Conservation (phyloP, 2,329 filamentous ascomycete species). For the Fusarium hainanense region DNA sequence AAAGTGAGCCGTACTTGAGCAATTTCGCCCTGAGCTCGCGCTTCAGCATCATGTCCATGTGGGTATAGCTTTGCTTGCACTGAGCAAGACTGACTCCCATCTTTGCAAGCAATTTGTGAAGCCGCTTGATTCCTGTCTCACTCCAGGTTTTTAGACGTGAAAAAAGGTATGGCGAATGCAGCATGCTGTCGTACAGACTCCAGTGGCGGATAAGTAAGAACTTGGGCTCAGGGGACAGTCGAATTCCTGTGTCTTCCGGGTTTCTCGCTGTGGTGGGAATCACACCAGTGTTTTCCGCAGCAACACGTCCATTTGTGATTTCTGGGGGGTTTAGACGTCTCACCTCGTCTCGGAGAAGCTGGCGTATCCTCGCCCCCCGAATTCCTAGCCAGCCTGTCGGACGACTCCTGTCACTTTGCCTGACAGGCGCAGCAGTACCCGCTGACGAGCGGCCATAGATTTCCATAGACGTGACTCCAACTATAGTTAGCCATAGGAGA, state of each 20-base stretch:
- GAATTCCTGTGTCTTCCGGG: conserved; percentile 91
- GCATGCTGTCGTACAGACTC: conserved; percentile 98
- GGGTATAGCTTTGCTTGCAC: conserved; percentile 94
- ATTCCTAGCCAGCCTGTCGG: conserved; percentile 82
- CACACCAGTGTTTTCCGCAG: conserved; percentile 77
- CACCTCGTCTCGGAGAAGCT: conserved; percentile 91
- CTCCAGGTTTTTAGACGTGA: conserved; percentile 94
- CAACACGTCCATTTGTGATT: conserved; percentile 68
- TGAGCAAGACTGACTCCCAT: conserved; percentile 97
- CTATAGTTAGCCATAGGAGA: conserved; percentile 91
- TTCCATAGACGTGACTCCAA: conserved; percentile 94
- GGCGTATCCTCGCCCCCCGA: conserved; percentile 84
- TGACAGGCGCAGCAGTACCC: conserved; percentile 73
- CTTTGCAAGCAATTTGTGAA: conserved; percentile 95
- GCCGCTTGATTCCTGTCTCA: conserved; percentile 84
- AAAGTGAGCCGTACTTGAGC: conserved; percentile 90
- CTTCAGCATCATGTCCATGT: conserved; percentile 99
- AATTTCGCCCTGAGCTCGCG: conserved; percentile 85
- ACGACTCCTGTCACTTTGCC: conserved; percentile 64
- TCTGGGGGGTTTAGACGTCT: conserved; percentile 88
- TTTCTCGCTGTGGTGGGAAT: conserved; percentile 90
- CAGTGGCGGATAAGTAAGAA: conserved; percentile 95
- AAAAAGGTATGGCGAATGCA: conserved; percentile 95
- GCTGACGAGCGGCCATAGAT: conserved; percentile 88
- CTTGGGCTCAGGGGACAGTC: conserved; percentile 90